phyloP scores from a whole-genome alignment of 768 basidiomycete species.

The Cantharellus anzutake region DNA sequence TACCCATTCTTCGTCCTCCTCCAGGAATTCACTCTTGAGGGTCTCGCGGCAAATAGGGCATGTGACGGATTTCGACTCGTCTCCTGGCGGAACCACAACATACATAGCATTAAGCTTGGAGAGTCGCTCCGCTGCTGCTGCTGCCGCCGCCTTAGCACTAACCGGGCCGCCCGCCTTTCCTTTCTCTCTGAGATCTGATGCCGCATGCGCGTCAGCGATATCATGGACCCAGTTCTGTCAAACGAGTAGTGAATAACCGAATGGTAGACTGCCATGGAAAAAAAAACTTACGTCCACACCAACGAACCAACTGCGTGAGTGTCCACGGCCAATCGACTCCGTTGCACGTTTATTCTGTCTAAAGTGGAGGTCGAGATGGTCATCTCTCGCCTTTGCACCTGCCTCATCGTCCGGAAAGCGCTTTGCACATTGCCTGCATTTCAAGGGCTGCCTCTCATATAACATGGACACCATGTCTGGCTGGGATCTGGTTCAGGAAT shows the following conservation, averaged over 20 bases:
- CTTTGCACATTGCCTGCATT: slow-evolving; percentile 88
- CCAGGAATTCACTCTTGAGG: slow-evolving; percentile 77
- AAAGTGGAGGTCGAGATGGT: slow-evolving; percentile 95
- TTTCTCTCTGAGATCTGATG: slow-evolving; percentile 20
- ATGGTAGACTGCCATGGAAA: not conserved
- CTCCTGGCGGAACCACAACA: slow-evolving; percentile 79
- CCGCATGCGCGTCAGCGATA: slow-evolving; percentile 23
- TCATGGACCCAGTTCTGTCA: slow-evolving; percentile 79
- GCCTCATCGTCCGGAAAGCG: slow-evolving; percentile 56
- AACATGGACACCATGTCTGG: slow-evolving; percentile 45
- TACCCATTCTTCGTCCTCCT: slow-evolving; percentile 97
- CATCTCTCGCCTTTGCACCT: slow-evolving; percentile 63
- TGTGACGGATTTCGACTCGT: slow-evolving; percentile 62
- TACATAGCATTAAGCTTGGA: slow-evolving; percentile 55
- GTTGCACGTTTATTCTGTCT: slow-evolving; percentile 64
- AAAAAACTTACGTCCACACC: slow-evolving; percentile 46
- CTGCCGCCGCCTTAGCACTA: slow-evolving; percentile 36
- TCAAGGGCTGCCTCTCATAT: slow-evolving; percentile 52
- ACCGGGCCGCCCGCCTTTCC: slow-evolving; percentile 34
- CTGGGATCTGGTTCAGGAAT: slow-evolving; percentile 26
- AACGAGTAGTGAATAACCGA: slow-evolving; percentile 8
- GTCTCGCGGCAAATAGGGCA: slow-evolving; percentile 96
- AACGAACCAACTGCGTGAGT: slow-evolving; percentile 81
- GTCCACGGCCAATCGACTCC: slow-evolving; percentile 63
- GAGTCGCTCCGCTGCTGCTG: slow-evolving; percentile 52